These are phyloP conservation scores for Agarophyton chilense DNA, from an alignment of 23 red algal genomes.

Conservation along the genomic window DNA sequence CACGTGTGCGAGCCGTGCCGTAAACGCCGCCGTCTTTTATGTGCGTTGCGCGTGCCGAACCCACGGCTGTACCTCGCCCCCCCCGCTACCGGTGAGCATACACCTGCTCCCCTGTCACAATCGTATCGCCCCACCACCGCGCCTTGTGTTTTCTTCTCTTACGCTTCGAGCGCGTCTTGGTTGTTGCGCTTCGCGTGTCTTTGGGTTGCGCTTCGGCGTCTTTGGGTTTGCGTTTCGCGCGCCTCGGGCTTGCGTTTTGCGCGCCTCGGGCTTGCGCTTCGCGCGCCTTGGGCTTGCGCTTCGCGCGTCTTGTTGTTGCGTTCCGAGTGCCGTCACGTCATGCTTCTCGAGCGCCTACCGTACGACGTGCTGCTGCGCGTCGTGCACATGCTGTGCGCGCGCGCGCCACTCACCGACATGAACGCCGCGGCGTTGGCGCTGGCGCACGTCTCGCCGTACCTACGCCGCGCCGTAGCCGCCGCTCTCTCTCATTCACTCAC, in stretches of 20 bases:
- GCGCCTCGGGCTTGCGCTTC: neutral
- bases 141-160: no score
- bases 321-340: neutral
- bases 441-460: neutral
- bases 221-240: no score
- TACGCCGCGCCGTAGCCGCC: neutral
- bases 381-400: conserved; percentile 15
- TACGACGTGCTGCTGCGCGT: conserved; percentile 24
- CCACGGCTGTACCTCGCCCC: neutral
- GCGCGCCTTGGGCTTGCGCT: neutral
- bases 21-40: no score
- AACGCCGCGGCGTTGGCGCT: neutral
- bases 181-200: no score
- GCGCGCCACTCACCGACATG: conserved; percentile 25
- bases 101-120: neutral
- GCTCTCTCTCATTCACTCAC: conserved; percentile 2
- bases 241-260: no score
- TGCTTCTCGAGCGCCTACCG: neutral
- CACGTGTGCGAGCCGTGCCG: no score
- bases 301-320: neutral
- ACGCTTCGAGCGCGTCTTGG: no score
- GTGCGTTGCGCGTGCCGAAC: no score
- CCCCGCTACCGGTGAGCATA: neutral
- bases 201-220: no score
- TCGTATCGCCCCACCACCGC: no score